These are phyloP conservation scores for Coemansia furcata DNA, from an alignment of 192 early-diverging fungal species.

Conservation along the genomic window DNA sequence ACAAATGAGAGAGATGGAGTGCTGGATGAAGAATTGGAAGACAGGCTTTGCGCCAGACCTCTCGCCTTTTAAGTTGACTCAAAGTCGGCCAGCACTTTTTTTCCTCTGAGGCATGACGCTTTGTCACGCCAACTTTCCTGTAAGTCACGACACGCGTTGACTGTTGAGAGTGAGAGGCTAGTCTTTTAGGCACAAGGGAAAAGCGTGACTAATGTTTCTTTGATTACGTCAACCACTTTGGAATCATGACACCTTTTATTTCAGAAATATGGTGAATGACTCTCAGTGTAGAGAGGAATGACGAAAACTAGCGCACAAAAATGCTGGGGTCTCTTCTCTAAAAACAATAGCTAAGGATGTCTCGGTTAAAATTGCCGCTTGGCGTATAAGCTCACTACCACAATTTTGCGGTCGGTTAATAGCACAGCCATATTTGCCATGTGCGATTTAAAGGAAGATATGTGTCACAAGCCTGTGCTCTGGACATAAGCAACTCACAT, in stretches of 20 bases:
- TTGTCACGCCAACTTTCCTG: not conserved
- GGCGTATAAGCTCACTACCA: not conserved
- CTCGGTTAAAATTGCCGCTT: not conserved
- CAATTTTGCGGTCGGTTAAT: not conserved
- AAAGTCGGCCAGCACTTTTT: not conserved
- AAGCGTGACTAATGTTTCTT: not conserved
- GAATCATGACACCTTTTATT: not conserved
- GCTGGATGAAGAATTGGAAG: not conserved
- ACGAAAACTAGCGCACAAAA: not conserved
- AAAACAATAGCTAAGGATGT: too few relatives aligned
- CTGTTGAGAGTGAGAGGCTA: not conserved
- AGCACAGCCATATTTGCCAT: not conserved
- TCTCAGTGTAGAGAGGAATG: not conserved
- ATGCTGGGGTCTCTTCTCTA: too few relatives aligned
- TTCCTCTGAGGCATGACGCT: not conserved
- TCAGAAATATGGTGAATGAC: not conserved
- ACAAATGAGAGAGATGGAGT: not conserved
- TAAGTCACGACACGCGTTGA: not conserved
- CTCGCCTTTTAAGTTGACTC: not conserved
- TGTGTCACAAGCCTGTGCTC: not conserved
- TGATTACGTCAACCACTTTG: not conserved
- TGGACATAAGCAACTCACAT: not conserved
- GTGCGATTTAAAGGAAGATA: not conserved
- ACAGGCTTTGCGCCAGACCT: not conserved
- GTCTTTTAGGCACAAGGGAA: not conserved